These are phyloP conservation scores for Phytophthora pini DNA, from an alignment of 352 stramenopile species.

Conservation along the genomic window DNA sequence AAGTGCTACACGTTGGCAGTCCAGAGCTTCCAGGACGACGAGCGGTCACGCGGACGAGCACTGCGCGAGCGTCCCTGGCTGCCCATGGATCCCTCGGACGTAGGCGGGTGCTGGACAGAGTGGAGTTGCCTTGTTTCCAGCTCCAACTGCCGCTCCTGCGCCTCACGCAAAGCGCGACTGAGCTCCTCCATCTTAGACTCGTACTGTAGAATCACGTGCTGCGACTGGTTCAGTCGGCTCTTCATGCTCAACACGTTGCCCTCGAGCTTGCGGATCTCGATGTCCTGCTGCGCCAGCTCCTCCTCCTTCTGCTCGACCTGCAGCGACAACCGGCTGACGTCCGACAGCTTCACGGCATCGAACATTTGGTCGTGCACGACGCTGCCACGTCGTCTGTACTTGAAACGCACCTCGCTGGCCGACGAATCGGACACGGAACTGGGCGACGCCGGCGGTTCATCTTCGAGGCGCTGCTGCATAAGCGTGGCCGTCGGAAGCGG, in stretches of 20 bases:
- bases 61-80: constrained; percentile 18
- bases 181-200: constrained; percentile 82
- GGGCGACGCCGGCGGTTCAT: constrained; percentile 35
- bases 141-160: constrained; percentile 45
- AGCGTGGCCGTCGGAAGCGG: constrained; percentile 16
- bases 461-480: constrained; percentile 12
- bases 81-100: constrained; percentile 10
- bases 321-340: constrained; percentile 72
- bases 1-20: constrained; percentile 35
- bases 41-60: constrained; percentile 27
- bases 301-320: constrained; percentile 78
- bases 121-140: constrained; percentile 31
- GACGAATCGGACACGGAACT: constrained; percentile 54
- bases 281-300: constrained; percentile 65
- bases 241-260: constrained; percentile 73
- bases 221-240: constrained; percentile 63
- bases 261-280: constrained; percentile 73
- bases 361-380: constrained; percentile 86
- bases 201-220: constrained; percentile 73
- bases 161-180: constrained; percentile 58
- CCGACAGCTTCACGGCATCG: constrained; percentile 75
- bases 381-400: constrained; percentile 69
- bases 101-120: constrained; percentile 13
- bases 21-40: constrained; percentile 50
- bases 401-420: constrained; percentile 70